A percentile compares a stretch with the other conserved stretches of the same genome.
These are phyloP conservation scores for Dactylonectria macrodidyma DNA, from an alignment of 2,329 filamentous ascomycete genomes.

Conservation along the genomic window DNA sequence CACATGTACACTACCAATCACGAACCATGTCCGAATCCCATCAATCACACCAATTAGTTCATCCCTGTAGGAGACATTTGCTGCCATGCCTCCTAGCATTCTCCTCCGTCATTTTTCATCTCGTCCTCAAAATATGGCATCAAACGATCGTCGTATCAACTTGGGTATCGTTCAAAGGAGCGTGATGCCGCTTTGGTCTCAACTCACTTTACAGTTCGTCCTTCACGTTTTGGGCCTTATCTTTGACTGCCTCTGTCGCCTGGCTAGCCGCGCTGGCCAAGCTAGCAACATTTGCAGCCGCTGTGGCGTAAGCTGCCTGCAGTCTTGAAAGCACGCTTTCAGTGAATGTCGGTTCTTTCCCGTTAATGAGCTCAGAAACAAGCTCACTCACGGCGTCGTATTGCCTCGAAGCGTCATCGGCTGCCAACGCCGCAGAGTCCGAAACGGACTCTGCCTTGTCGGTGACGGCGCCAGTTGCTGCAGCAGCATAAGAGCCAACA, in stretches of 20 bases:
- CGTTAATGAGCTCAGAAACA: slow-evolving; percentile 82
- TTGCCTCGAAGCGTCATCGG: slow-evolving; percentile 72
- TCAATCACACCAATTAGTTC: slow-evolving; percentile 36
- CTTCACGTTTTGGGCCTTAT: slow-evolving; percentile 52
- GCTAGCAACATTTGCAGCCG: slow-evolving; percentile 68
- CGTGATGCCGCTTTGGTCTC: slow-evolving; percentile 22
- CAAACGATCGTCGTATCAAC: slow-evolving; percentile 48
- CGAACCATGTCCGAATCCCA: slow-evolving; percentile 42
- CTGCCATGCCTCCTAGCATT: slow-evolving; percentile 26
- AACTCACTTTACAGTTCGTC: slow-evolving; percentile 58
- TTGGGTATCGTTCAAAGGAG: slow-evolving; percentile 50
- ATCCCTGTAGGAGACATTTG: slow-evolving; percentile 23
- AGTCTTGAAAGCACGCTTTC: slow-evolving; percentile 84
- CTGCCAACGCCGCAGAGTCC: slow-evolving; percentile 71
- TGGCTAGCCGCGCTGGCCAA: slow-evolving; percentile 55
- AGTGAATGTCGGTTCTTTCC: slow-evolving; percentile 85
- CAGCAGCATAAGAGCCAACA: slow-evolving; percentile 72
- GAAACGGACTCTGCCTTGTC: slow-evolving; percentile 55
- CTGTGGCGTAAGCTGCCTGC: slow-evolving; percentile 79
- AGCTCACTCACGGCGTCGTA: slow-evolving; percentile 80
- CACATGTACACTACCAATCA: slow-evolving; percentile 29
- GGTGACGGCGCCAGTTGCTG: slow-evolving; percentile 65
- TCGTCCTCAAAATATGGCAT: slow-evolving; percentile 30
- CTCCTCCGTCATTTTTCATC: slow-evolving; percentile 17
- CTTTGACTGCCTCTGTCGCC: slow-evolving; percentile 61